Evolutionary conservation across 1,284 basidiomycete genomes (phyloP), one percentile per base, ranked within the genome.

Genomic region (Trichosporon asahii): DNA sequence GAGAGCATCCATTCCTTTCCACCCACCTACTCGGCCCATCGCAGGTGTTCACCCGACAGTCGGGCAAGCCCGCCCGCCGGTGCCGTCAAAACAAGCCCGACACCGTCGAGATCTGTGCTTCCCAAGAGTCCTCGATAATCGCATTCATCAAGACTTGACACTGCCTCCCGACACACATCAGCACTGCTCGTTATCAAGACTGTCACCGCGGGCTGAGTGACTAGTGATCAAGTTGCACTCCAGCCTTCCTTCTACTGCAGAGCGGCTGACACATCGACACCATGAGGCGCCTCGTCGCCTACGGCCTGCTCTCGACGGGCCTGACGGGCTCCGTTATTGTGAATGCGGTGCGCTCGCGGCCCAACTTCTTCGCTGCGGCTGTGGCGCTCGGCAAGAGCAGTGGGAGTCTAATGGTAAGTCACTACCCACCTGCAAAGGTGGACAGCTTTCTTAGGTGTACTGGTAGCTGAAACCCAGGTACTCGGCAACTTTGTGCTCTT

Each of bases 311-410:
- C 71, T 94, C 93, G 57, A 85, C 89, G 35, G 77, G 89, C n/a
- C 88, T 91, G 0, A 89, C 94, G 40, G 87, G 87, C 0, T 88
- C 87, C 14, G 90, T 91, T 25, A 86, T 96, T 69, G 85, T 87
- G 66, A 91, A 91, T 80, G 95, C 95, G 4, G 88, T 95, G 75
- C 87, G 89, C 76, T 90, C 88, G 69, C 88, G 97, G 75, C 90
- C 90, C 78, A 98, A 97, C 85, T 98, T 97, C 85, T 99, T 96
- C 79, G 91, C 94, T 14, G 91, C 97, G 4, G 89, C 92, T 12
- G 93, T 98, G 2, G 92, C 91, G 78, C 87, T 99, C n/a, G 92
- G 93, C 4, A 91, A 91, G 81, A 96, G 93, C 80, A 95, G 91
- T 77, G 90, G 92, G 31, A 92, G 92, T 76, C 88, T 95, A 67